Evolutionary conservation across 192 early-diverging fungal species (phyloP), one percentile per base, ranked within the genome.

Genomic region (Podila epicladia): DNA sequence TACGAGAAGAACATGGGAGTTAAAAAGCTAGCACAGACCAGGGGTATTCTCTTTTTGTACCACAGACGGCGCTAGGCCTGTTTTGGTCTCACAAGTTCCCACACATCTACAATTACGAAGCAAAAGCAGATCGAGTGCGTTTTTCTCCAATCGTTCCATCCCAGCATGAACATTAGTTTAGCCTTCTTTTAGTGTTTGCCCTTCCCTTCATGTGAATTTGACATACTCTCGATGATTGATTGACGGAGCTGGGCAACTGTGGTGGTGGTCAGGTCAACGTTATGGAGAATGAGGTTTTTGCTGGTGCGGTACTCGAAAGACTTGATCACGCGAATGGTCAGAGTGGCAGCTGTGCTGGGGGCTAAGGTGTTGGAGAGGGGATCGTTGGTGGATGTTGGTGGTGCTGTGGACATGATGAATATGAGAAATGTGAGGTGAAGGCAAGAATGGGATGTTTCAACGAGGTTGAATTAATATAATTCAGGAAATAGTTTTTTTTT

Each of bases 291-390:
- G 50, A 97, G 69, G 83, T 95, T 96, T 72, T 93, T 95, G 75
- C 89, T 85, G 0, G 93, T 94, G 41, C 96, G 87, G 86, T 93
- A 98, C 71, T 97, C 95, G 71, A 98, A 96, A 45, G 88, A 94
- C 75, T 96, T 97, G 79, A 98, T 97, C 49, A 94, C 82, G 1
- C 96, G 86, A 65, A 98, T 85, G 8, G 96, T 97, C 8, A 97
- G 37, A 0, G 88, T 91, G n/a, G 89, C 84, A 28, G 84, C 78
- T 13, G 82, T 87, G 64, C 67, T 76, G n/a, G 87, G 87, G 4
- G 80, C 74, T 1, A 74, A 41, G 6, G 80, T 83, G 68, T 87
- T 87, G 32, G 87, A 85, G 20, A 89, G 79, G 5, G 82, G 71
- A 0, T 82, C 72, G n/a, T 20, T 73, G 28, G 65, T 22, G 58